phyloP scores from a whole-genome alignment of 331 rosid species.

The Dryas integrifolia region DNA sequence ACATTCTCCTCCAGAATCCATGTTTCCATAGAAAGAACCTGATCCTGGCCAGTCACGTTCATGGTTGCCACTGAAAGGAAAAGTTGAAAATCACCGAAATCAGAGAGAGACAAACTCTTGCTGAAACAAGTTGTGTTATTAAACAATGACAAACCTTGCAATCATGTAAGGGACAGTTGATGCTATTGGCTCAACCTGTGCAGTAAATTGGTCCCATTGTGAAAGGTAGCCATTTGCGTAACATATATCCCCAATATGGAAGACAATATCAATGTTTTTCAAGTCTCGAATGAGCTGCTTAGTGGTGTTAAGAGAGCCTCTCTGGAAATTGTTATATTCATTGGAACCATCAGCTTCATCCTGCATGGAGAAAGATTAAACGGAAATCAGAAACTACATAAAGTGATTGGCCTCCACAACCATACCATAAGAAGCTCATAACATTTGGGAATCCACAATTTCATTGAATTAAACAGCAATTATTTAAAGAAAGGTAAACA shows the following conservation, averaged over 20 bases:
- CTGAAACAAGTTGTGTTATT: neutral
- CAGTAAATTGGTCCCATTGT: slow-evolving; percentile 84
- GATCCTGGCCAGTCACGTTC: slow-evolving; percentile 86
- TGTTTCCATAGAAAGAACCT: slow-evolving; percentile 66
- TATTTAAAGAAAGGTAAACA: neutral
- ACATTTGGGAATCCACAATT: neutral
- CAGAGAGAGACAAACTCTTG: neutral
- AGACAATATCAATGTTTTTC: slow-evolving; percentile 57
- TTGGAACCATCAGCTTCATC: slow-evolving; percentile 83
- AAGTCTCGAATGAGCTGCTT: slow-evolving; percentile 54
- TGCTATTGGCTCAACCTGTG: slow-evolving; percentile 77
- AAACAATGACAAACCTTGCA: slow-evolving; percentile 52
- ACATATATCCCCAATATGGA: slow-evolving; percentile 76
- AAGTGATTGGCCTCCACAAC: neutral
- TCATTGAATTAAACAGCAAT: neutral
- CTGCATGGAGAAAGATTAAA: slow-evolving; percentile 34
- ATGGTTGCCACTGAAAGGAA: slow-evolving; percentile 67
- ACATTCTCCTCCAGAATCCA: slow-evolving; percentile 89
- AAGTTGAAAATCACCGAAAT: slow-evolving; percentile 9
- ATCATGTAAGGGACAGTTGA: slow-evolving; percentile 76
- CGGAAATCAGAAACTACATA: neutral
- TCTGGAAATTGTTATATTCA: slow-evolving; percentile 73
- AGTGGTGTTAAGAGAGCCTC: slow-evolving; percentile 69
- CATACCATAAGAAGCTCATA: neutral
- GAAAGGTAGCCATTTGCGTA: slow-evolving; percentile 81